phyloP scores from a whole-genome alignment of 805 yeast genomes.

The Candida lessepsii region DNA sequence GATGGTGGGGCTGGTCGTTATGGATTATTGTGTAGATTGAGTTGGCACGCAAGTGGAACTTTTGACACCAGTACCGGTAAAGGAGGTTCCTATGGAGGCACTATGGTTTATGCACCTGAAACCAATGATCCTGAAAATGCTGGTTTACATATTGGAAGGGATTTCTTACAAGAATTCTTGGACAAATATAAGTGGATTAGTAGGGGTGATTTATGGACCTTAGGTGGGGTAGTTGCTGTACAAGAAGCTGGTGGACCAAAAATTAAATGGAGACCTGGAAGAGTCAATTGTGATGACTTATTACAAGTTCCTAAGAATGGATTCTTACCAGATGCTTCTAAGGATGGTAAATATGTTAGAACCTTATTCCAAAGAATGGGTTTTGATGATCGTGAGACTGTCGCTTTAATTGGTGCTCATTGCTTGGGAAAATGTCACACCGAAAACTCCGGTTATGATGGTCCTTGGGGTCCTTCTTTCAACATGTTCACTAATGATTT shows the following conservation, averaged over 20 bases:
- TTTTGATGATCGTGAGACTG: constrained; percentile 38
- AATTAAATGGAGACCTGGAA: constrained; percentile 80
- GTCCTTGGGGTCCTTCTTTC: constrained; percentile 45
- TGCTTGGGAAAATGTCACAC: constrained; percentile 41
- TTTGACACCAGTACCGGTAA: constrained; percentile 24
- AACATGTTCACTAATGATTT: constrained; percentile 43
- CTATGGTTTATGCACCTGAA: constrained; percentile 36
- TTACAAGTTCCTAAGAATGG: constrained; percentile 61
- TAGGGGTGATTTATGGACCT: constrained; percentile 76
- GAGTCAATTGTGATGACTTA: constrained; percentile 55
- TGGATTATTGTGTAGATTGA: constrained; percentile 36
- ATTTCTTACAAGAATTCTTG: constrained; percentile 55
- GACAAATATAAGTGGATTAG: constrained; percentile 66
- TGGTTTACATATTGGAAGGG: constrained; percentile 60
- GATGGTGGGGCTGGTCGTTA: constrained; percentile 40
- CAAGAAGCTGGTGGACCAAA: constrained; percentile 80
- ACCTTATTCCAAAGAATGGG: constrained; percentile 59
- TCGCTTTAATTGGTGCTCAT: constrained; percentile 44
- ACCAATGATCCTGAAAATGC: constrained; percentile 47
- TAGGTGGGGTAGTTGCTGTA: constrained; percentile 75
- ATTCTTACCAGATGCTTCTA: constrained; percentile 70
- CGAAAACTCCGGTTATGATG: constrained; percentile 38
- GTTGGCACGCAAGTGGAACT: constrained; percentile 41
- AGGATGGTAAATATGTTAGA: constrained; percentile 64
- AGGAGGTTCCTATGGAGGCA: constrained; percentile 40